A percentile compares a stretch with the other conserved stretches of the same genome.
These are phyloP conservation scores for Morella rubra DNA, from an alignment of 306 rosid genomes.

Conservation along the genomic window DNA sequence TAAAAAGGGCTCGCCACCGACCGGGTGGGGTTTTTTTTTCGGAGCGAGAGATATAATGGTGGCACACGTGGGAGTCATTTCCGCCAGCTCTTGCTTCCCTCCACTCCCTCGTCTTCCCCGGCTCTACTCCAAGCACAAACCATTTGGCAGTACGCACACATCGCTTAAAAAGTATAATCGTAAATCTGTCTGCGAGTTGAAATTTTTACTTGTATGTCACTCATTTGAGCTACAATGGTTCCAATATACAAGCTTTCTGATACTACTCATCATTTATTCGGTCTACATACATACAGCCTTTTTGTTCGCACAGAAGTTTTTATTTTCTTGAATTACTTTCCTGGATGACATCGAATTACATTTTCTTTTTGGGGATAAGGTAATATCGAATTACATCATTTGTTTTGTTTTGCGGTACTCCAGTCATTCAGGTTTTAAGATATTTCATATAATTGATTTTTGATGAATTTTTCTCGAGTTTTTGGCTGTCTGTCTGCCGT, in stretches of 20 bases:
- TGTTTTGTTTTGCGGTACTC: neutral
- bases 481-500: neutral
- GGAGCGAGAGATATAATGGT: constrained; percentile 32
- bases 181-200: neutral
- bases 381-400: too few species aligned
- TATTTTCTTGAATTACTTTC: neutral
- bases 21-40: neutral
- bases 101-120: constrained; percentile 42
- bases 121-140: constrained; percentile 48
- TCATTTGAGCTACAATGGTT: constrained; percentile 1
- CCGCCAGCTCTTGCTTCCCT: constrained; percentile 47
- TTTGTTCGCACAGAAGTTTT: neutral
- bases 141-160: constrained; percentile 48
- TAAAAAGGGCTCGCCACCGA: neutral
- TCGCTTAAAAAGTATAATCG: neutral
- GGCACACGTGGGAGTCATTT: constrained; percentile 49
- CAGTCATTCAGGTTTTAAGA: neutral
- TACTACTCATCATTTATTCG: neutral
- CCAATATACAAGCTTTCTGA: neutral
- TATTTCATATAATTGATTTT: constrained; percentile 1
- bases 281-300: neutral
- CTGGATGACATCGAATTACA: neutral
- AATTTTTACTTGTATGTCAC: constrained; percentile 5
- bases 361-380: neutral
- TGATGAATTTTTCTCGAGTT: neutral